Percentiles rank a stretch among this genome's conserved stretches.
phyloP scores from a whole-genome alignment of 352 stramenopile genomes.

The Pythium biforme region DNA sequence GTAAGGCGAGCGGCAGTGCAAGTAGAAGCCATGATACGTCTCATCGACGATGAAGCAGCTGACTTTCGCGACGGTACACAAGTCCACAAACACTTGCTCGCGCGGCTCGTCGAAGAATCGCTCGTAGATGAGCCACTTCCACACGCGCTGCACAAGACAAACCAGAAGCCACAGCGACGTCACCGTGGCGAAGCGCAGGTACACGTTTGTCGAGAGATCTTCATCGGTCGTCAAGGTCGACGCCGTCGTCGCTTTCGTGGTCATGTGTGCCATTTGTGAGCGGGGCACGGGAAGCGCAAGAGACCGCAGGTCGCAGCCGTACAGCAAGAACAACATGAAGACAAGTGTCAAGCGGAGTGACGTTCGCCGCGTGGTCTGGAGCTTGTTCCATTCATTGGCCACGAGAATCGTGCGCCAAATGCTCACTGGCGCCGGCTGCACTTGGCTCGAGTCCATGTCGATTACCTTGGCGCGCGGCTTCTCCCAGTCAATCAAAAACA shows the following conservation, averaged over 20 bases:
- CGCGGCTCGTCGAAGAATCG: constrained; percentile 69
- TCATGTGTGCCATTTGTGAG: constrained; percentile 52
- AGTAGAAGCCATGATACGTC: constrained; percentile 92
- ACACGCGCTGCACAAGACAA: constrained; percentile 76
- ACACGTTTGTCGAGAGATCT: constrained; percentile 70
- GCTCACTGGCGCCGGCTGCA: constrained; percentile 68
- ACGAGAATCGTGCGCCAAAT: constrained; percentile 94
- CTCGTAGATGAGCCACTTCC: constrained; percentile 88
- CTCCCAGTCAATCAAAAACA: constrained; percentile 96
- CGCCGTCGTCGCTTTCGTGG: constrained; percentile 41
- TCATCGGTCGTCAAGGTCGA: constrained; percentile 29
- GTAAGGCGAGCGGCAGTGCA: constrained; percentile 93
- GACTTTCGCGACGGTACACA: constrained; percentile 94
- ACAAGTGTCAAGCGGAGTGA: constrained; percentile 85
- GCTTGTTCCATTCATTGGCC: constrained; percentile 93
- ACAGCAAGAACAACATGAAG: constrained; percentile 86
- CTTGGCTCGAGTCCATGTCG: constrained; percentile 47
- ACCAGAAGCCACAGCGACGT: constrained; percentile 84
- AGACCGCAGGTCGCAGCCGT: constrained; percentile 58
- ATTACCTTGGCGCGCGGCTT: constrained; percentile 71
- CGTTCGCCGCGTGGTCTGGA: constrained; percentile 82
- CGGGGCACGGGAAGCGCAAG: constrained; percentile 53
- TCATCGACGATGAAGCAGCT: constrained; percentile 92
- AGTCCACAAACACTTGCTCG: constrained; percentile 88
- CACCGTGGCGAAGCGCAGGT: constrained; percentile 89